These are phyloP conservation scores for Didymosphaeria variabile DNA, from an alignment of 2,329 filamentous ascomycete genomes.

Conservation along the genomic window DNA sequence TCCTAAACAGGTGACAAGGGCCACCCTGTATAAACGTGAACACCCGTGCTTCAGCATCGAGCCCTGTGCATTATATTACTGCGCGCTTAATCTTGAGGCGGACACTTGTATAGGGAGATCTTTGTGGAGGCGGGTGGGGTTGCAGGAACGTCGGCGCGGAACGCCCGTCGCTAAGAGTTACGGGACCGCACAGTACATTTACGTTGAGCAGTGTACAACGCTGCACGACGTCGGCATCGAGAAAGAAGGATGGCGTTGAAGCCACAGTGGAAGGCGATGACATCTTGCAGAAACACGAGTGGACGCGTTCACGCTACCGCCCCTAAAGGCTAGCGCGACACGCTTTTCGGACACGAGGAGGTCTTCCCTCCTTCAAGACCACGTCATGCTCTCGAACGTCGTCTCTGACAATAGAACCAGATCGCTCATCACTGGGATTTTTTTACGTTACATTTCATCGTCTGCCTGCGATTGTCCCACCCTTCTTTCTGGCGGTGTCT, in stretches of 20 bases:
- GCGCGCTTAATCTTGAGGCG: conserved; percentile 9
- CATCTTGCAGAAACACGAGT: neutral
- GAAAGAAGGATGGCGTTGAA: neutral
- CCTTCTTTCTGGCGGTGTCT: too few relatives aligned
- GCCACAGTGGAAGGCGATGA: neutral
- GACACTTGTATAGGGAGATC: conserved; percentile 5
- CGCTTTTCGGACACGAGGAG: neutral
- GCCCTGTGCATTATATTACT: conserved; percentile 13
- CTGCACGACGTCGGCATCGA: neutral
- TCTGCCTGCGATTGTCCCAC: too few relatives aligned
- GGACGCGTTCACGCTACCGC: neutral
- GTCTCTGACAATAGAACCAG: too few relatives aligned
- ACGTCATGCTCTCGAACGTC: too few relatives aligned
- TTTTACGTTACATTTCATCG: too few relatives aligned
- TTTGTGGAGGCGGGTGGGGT: conserved; percentile 7
- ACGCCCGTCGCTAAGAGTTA: conserved; percentile 12
- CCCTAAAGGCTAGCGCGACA: neutral
- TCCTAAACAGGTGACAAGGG: neutral
- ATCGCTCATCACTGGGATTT: too few relatives aligned
- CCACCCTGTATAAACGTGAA: neutral
- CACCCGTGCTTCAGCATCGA: neutral
- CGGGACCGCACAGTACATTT: neutral
- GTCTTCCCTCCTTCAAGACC: too few relatives aligned
- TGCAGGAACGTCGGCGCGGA: conserved; percentile 16
- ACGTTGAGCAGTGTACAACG: neutral